Evolutionary conservation across 2,329 filamentous ascomycete genomes (phyloP), one percentile per base, ranked within the genome.

Genomic region (Zymoseptoria tritici): DNA sequence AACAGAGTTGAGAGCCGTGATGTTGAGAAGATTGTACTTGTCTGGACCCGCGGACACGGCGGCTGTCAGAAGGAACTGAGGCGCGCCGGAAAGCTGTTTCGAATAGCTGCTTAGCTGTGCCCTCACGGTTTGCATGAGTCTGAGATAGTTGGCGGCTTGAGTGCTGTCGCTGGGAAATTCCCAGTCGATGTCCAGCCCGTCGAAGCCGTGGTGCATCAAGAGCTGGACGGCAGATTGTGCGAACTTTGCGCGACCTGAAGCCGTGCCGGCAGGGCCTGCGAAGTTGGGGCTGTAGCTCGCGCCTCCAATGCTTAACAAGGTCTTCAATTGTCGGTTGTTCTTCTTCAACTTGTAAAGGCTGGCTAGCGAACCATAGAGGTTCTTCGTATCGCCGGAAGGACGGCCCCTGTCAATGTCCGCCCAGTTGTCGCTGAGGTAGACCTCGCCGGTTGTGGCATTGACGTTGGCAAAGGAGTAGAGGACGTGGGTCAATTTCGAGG

Each of bases 391-490:
- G 53, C 85, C 82, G 59, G 74, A 77, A 0, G 83, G 74, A 67
- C 89, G 92, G 69, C 85, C 86, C 59, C 77, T 83, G 52, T 89
- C 90, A 2, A 77, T 64, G 59, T 91, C 89, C 24, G 88, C 81
- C 70, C 82, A 91, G 1, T 78, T 76, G 67, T 93, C 89, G 1
- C 83, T 85, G 2, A 89, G 78, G 70, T 80, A 82, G 9, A 93
- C 90, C 76, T 94, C 89, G 57, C 92, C 92, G 36, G 82, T 85
- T 2, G 92, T 88, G 6, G 85, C 80, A 9, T 84, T 82, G 63
- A 96, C 84, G 72, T 96, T 94, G 70, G 90, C 92, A 75, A 97
- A 97, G 13, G 91, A 82, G 69, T 96, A 97, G n/a, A 96, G 83
- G 4, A 97, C 77, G 70, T 97, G 93, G 0, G 92, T 97, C 52